phyloP scores from a whole-genome alignment of 2,329 filamentous ascomycete species.

The Penicillium glabrum region DNA sequence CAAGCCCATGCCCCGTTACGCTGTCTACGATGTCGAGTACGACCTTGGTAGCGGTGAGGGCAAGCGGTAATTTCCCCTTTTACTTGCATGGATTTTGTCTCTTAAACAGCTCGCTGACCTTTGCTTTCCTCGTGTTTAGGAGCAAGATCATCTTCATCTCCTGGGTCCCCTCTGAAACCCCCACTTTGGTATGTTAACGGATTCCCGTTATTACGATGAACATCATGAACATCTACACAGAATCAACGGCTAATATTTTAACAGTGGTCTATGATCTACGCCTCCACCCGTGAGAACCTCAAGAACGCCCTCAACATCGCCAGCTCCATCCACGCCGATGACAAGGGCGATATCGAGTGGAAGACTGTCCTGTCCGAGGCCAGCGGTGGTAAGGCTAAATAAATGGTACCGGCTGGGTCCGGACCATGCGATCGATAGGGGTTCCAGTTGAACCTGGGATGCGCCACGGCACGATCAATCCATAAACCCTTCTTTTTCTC shows the following conservation, averaged over 20 bases:
- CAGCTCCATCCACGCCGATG: conserved; percentile 43
- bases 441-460: conserved; percentile 15
- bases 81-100: neutral
- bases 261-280: conserved; percentile 52
- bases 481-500: conserved; percentile 23
- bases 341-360: conserved; percentile 45
- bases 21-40: conserved; percentile 52
- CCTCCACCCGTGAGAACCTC: conserved; percentile 49
- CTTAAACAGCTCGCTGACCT: conserved; percentile 15
- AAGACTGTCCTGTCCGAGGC: conserved; percentile 39
- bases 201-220: neutral
- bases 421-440: conserved; percentile 29
- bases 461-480: conserved; percentile 28
- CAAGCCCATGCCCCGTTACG: conserved; percentile 49
- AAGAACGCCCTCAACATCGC: conserved; percentile 50
- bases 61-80: conserved; percentile 41
- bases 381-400: conserved; percentile 44
- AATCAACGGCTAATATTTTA: conserved; percentile 14
- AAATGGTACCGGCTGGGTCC: conserved; percentile 36
- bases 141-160: conserved; percentile 55
- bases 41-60: conserved; percentile 50
- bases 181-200: conserved; percentile 38
- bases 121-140: conserved; percentile 27
- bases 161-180: conserved; percentile 44
- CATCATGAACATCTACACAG: neutral